These are phyloP conservation scores for Myxozyma udenii DNA, from an alignment of 805 yeast genomes.

Conservation along the genomic window DNA sequence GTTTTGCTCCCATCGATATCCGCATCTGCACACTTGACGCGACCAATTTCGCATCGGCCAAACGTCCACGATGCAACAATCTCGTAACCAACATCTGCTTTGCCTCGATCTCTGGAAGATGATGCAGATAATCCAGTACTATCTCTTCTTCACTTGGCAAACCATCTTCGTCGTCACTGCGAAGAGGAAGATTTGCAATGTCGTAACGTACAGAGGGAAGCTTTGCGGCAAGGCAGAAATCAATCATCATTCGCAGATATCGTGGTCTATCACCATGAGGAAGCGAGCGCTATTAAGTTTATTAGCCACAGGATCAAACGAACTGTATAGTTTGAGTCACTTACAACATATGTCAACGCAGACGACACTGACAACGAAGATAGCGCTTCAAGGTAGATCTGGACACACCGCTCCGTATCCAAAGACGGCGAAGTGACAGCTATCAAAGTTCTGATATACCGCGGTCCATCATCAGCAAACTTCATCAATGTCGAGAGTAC, in stretches of 20 bases:
- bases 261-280: constrained; percentile 2
- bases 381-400: constrained; percentile 17
- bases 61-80: constrained; percentile 16
- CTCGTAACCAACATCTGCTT: constrained; percentile 17
- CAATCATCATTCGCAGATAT: constrained; percentile 9
- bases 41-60: constrained; percentile 2
- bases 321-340: not conserved
- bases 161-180: constrained; percentile 4
- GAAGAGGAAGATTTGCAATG: constrained; percentile 9
- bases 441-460: constrained; percentile 11
- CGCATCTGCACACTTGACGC: constrained; percentile 5
- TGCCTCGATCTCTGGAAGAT: constrained; percentile 8
- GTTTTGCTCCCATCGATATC: constrained; percentile 15
- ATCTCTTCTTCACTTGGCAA: constrained; percentile 5
- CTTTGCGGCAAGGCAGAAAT: constrained; percentile 7
- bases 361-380: constrained; percentile 13
- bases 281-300: constrained; percentile 8
- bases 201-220: constrained; percentile 1
- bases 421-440: constrained; percentile 8
- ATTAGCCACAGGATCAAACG: too few species aligned
- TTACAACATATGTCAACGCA: constrained; percentile 17
- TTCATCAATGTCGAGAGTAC: constrained; percentile 9
- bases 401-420: constrained; percentile 2
- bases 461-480: constrained; percentile 16
- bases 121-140: constrained; percentile 4